Base-by-base conservation (phyloP, 352 stramenopile genomes). In the Blastocystis sp. region DNA sequence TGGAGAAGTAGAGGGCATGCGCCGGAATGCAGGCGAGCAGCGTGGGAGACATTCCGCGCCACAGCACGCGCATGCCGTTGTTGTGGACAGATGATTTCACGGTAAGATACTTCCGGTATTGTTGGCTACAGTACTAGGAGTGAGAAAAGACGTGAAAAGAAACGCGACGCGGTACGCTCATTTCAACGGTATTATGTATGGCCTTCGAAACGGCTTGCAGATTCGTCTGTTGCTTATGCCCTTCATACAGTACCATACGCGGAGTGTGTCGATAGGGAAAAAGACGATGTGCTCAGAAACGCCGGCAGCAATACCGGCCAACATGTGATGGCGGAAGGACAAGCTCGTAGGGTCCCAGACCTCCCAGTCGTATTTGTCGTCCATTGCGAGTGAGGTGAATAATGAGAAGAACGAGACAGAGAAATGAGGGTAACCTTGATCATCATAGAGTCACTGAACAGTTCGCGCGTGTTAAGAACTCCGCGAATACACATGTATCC, bases 241-340 rank as follows among this genome's bases (percentile, higher is more conserved):
- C 17, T 17, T 62, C 40, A 89, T n/a, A 7, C 81, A 53, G 28
- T 19, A 40, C 10, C 45, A 41, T 38, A 41, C 38, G 34, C 23
- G 40, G 19, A 89, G 70, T 1, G 93, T 97, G 90, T 97, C 94
- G 0, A 97, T 93, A 28, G 96, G 96, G 91, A 98, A 99, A 76
- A 99, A 96, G 53, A 95, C 93, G 41, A 95, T 94, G 91, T 98
- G 96, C 92, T 99, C 96, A 10, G 94, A 94, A 52, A 98, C 93
- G 66, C 96, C 96, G 2, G 96, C 96, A 61, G 95, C 91, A 48
- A 93, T 97, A 17, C 95, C 95, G 10, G 95, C 95, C 21, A 97
- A 87, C 90, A 96, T 97, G 91, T 98, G 96, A 88, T 95, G 91
- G 77, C 93, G 89, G 91, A 98, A 98, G 19, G 94, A 96, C 17